Conservation (phyloP, 1,139 yeast genomes). For the Yamadazyma triangularis region DNA sequence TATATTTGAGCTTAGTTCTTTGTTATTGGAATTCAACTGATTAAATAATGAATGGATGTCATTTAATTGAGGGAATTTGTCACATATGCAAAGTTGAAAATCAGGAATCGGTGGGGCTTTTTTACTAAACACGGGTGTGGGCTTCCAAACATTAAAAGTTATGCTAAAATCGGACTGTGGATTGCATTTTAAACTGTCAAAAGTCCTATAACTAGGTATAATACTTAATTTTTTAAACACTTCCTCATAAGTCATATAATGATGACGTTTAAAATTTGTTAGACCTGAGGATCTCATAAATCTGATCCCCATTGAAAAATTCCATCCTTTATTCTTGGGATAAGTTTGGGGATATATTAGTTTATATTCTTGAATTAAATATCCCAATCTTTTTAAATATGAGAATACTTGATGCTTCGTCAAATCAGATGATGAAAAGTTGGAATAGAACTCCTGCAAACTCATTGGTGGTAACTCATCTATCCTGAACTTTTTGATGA, state of each 20-base stretch:
- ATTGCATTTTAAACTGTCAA: constrained; percentile 13
- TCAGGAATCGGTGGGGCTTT: constrained; percentile 62
- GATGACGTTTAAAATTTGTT: constrained; percentile 19
- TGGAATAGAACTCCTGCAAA: constrained; percentile 62
- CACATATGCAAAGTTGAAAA: constrained; percentile 59
- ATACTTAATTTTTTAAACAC: constrained; percentile 36
- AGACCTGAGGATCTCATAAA: no score
- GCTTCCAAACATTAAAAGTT: constrained; percentile 80
- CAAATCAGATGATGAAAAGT: constrained; percentile 19
- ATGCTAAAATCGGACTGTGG: constrained; percentile 12
- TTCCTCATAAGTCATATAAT: constrained; percentile 34
- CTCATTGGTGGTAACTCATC: constrained; percentile 41
- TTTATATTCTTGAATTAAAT: constrained; percentile 48
- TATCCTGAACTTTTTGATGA: constrained; percentile 8
- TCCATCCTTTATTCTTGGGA: neutral
- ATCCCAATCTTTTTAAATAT: constrained; percentile 75
- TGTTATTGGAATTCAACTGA: constrained; percentile 5
- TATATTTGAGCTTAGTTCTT: neutral
- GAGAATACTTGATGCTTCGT: constrained; percentile 70
- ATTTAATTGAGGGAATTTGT: constrained; percentile 49
- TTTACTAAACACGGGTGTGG: constrained; percentile 65
- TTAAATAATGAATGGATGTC: constrained; percentile 32
- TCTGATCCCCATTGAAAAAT: neutral
- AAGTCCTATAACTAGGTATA: constrained; percentile 22
- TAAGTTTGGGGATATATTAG: constrained; percentile 5